Base-by-base conservation (phyloP, 1,284 basidiomycete genomes). In the Schizophyllum amplum region DNA sequence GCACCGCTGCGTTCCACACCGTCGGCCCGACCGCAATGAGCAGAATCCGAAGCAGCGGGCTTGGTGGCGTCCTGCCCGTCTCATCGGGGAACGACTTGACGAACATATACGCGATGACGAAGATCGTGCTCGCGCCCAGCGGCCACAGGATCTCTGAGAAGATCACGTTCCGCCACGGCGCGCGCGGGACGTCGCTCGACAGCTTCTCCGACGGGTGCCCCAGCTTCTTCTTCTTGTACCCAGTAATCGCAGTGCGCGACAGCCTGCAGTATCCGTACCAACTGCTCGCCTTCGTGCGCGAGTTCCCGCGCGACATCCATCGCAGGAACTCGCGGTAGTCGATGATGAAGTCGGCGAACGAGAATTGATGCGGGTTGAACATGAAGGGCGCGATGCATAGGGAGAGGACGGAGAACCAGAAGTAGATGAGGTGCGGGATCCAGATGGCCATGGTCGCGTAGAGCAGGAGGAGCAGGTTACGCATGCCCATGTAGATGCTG, bases 321-420 rank as follows among this genome's bases (percentile, higher is more conserved):
- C 94, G 86, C 55, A 98, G 74, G 78, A 95, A 97, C 70, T 98
- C 94, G 63, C 94, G 87, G 72, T 98, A 98, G 72, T 98, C 95
- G 69, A 98, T 94, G 73, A 98, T 89, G 74, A 97, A 98, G 73
- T 98, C 94, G 64, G 90, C 74, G 70, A 87, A 92, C 22, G 92
- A 92, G 82, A 98, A 98, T 71, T 98, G 95, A 74, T 98, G 95
- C 11, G 95, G 95, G 74, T 98, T 98, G 83, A 98, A 97, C 60
- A 98, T 66, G 84, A 97, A 98, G 1, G 95, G 94, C 26, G 95
- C 93, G 62, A 97, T 81, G 72, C 92, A 95, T 17, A 97, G 82
- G 49, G 94, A 93, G 57, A 94, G 72, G 59, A 94, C 90, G 17
- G 92, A 94, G 68, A 90, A 79, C 94, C 94, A 98, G 85, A 98